Percentiles rank a stretch among this genome's conserved stretches.
phyloP scores from a whole-genome alignment of 805 yeast genomes.

The Yamadazyma akitaensis region DNA sequence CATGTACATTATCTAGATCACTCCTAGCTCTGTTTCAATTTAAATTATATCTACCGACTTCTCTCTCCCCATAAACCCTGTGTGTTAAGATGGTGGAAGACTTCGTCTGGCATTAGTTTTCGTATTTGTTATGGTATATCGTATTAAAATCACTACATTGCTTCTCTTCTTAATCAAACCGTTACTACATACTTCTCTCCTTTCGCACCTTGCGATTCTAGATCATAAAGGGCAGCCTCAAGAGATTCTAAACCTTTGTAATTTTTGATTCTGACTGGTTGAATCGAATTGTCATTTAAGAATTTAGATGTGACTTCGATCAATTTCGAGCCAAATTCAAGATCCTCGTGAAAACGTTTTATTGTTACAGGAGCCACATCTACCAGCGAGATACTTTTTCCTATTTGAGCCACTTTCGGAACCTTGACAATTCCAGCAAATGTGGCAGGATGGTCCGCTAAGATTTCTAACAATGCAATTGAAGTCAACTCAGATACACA shows the following conservation, averaged over 20 bases:
- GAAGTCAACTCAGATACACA: slow-evolving; percentile 43
- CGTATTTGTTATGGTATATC: background rate
- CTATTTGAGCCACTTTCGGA: slow-evolving; percentile 23
- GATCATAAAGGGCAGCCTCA: slow-evolving; percentile 31
- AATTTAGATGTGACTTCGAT: slow-evolving; percentile 31
- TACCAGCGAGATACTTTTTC: slow-evolving; percentile 12
- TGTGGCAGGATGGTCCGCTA: slow-evolving; percentile 15
- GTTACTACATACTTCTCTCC: slow-evolving; percentile 37
- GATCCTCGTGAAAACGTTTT: slow-evolving; percentile 43
- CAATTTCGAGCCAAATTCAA: slow-evolving; percentile 32
- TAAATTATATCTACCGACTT: too few species aligned
- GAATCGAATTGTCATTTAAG: slow-evolving; percentile 23
- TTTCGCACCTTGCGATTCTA: slow-evolving; percentile 40
- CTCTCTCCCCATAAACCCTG: too few species aligned
- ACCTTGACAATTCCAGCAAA: slow-evolving; percentile 41
- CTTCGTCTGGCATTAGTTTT: too few species aligned
- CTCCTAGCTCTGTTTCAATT: too few species aligned
- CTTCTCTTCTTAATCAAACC: background rate
- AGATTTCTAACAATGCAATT: slow-evolving; percentile 23
- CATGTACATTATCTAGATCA: too few species aligned
- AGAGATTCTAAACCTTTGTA: slow-evolving; percentile 35
- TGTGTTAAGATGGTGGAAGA: too few species aligned
- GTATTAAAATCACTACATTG: too few species aligned
- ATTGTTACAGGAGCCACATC: slow-evolving; percentile 31
- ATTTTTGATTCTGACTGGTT: slow-evolving; percentile 31